These are phyloP conservation scores for Amanita thiersii DNA, from an alignment of 768 basidiomycete genomes.

Conservation along the genomic window DNA sequence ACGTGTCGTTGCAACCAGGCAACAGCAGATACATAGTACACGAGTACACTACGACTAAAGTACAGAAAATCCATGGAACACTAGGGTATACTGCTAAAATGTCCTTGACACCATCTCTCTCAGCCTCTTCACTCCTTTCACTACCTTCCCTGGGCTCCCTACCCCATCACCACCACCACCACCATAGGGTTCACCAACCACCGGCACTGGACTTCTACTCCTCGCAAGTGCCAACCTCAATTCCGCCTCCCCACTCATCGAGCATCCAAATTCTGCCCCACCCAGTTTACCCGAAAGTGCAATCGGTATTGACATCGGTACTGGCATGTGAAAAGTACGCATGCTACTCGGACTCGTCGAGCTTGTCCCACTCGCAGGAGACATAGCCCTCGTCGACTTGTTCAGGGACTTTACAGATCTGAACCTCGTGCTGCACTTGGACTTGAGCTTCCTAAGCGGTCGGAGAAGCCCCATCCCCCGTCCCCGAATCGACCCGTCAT, in stretches of 20 bases:
- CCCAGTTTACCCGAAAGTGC: constrained; percentile 1
- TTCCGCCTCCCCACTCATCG: constrained; percentile 54
- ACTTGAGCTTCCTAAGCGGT: no score
- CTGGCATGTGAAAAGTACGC: not conserved
- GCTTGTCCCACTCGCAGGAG: no score
- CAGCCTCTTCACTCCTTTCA: constrained; percentile 23
- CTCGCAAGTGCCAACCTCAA: constrained; percentile 46
- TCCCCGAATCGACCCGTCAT: no score
- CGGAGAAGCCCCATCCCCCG: no score
- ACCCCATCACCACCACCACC: constrained; percentile 3
- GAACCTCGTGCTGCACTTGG: no score
- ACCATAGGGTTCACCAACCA: constrained; percentile 11
- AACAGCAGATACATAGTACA: not conserved
- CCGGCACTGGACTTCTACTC: constrained; percentile 5
- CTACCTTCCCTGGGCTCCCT: constrained; percentile 17
- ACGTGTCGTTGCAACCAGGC: not conserved
- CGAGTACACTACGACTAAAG: not conserved
- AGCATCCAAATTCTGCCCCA: constrained; percentile 31
- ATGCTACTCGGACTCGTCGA: no score
- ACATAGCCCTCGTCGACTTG: no score
- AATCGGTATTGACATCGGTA: not conserved
- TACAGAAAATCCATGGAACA: not conserved
- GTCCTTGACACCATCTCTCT: constrained; percentile 18
- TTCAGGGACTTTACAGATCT: no score
- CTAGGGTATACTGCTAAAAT: constrained; percentile 2